These are phyloP conservation scores for Lasiosphaeriaceae sp. DNA, from an alignment of 495 filamentous ascomycete species.

Conservation along the genomic window DNA sequence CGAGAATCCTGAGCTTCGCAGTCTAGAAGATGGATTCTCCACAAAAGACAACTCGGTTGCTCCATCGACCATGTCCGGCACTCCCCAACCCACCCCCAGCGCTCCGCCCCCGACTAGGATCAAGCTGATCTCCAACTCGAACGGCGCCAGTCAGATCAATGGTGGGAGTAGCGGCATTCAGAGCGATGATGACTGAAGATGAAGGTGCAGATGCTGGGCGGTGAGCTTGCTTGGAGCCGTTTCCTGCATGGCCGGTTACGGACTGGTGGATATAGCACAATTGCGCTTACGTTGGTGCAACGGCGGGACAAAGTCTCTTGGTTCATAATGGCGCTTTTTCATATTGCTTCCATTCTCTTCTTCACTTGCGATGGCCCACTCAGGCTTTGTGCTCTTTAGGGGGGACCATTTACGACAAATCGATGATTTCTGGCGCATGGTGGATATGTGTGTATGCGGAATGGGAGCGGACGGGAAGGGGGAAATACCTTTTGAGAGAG, in stretches of 20 bases:
- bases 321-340: neutral
- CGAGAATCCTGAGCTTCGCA: conserved; percentile 66
- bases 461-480: neutral
- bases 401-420: neutral
- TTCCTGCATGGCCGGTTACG: neutral
- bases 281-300: neutral
- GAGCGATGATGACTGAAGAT: conserved; percentile 44
- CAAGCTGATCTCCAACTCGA: conserved; percentile 56
- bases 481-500: neutral
- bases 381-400: neutral
- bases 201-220: neutral
- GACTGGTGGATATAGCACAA: neutral
- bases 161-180: conserved; percentile 34
- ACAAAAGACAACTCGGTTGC: conserved; percentile 61
- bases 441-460: neutral
- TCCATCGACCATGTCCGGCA: conserved; percentile 63
- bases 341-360: neutral
- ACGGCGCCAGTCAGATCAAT: conserved; percentile 39
- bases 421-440: neutral
- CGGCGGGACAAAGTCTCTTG: neutral
- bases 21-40: conserved; percentile 56
- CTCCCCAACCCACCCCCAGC: conserved; percentile 56
- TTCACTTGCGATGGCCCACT: neutral
- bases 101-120: conserved; percentile 38
- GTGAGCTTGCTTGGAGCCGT: neutral